phyloP scores from a whole-genome alignment of 2,329 filamentous ascomycete genomes.

The Alternaria brassicae region DNA sequence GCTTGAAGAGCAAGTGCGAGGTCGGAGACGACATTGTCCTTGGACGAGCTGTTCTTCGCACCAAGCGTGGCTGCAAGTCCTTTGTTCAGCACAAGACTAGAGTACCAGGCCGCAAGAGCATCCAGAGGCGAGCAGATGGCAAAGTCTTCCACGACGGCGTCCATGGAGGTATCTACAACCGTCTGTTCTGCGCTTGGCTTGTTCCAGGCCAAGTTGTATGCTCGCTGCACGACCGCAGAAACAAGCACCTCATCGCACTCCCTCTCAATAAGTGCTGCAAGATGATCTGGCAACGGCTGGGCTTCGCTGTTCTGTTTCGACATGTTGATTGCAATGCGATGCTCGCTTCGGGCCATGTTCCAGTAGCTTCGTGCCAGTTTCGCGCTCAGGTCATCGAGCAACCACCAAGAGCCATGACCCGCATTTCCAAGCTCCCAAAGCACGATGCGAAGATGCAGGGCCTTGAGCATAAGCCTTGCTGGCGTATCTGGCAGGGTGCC shows the following conservation, averaged over 20 bases:
- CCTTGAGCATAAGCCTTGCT: conserved; percentile 85
- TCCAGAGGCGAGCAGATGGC: conserved; percentile 87
- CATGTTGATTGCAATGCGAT: conserved; percentile 53
- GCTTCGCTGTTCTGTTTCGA: conserved; percentile 57
- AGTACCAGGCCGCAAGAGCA: conserved; percentile 91
- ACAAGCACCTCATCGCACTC: conserved; percentile 84
- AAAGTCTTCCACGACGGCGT: conserved; percentile 82
- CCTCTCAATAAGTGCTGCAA: conserved; percentile 76
- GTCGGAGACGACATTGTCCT: conserved; percentile 57
- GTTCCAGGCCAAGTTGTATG: conserved; percentile 91
- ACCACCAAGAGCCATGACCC: conserved; percentile 67
- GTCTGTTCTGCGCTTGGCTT: conserved; percentile 73
- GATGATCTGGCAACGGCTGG: conserved; percentile 76
- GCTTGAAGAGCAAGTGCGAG: conserved; percentile 74
- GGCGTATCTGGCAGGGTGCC: conserved; percentile 86
- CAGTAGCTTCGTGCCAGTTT: conserved; percentile 79
- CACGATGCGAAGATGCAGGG: conserved; percentile 87
- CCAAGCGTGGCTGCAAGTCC: conserved; percentile 71
- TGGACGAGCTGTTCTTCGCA: conserved; percentile 56
- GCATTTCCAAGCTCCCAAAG: conserved; percentile 78
- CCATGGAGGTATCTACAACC: conserved; percentile 73
- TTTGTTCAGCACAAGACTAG: conserved; percentile 73
- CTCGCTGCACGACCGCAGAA: conserved; percentile 78
- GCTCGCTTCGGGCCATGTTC: conserved; percentile 77
- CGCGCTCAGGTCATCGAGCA: conserved; percentile 73